Evolutionary conservation across 352 stramenopile species (phyloP).

Genomic region (Nothophytophthora sp.): DNA sequence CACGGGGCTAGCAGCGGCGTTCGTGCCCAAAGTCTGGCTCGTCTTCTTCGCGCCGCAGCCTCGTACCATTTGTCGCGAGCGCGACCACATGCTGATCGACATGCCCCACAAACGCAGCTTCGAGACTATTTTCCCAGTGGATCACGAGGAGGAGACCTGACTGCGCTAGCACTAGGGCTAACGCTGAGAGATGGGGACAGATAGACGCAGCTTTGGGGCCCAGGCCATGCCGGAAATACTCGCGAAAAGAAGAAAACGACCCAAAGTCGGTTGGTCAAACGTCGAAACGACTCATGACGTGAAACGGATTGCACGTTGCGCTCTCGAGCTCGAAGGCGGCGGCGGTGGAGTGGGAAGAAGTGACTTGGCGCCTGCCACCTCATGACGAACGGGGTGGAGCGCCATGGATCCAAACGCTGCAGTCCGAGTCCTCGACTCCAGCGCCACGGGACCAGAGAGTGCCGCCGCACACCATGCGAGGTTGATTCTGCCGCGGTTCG

Average conservation of each 20-base stretch:
- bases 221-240: too few species aligned
- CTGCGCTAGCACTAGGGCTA: too few species aligned
- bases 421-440: slow-evolving; percentile 4
- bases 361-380: not conserved
- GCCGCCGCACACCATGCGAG: slow-evolving; percentile 3
- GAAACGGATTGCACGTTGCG: too few species aligned
- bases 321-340: too few species aligned
- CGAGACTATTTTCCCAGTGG: slow-evolving; percentile 46
- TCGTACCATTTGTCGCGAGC: slow-evolving; percentile 50
- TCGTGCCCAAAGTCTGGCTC: slow-evolving; percentile 29
- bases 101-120: slow-evolving; percentile 17
- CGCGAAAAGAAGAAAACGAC: too few species aligned
- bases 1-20: slow-evolving; percentile 28
- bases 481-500: not conserved
- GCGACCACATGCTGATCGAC: slow-evolving; percentile 35
- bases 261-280: too few species aligned
- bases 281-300: too few species aligned
- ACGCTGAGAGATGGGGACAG: not conserved
- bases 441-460: slow-evolving; percentile 4
- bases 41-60: slow-evolving; percentile 41
- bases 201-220: too few species aligned
- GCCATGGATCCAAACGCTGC: slow-evolving; percentile 17
- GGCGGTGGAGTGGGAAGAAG: not conserved
- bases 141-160: too few species aligned
- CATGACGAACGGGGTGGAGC: slow-evolving; percentile 5